Evolutionary conservation across 768 basidiomycete species (phyloP).

Genomic region (Hygrophoropsis aurantiaca): DNA sequence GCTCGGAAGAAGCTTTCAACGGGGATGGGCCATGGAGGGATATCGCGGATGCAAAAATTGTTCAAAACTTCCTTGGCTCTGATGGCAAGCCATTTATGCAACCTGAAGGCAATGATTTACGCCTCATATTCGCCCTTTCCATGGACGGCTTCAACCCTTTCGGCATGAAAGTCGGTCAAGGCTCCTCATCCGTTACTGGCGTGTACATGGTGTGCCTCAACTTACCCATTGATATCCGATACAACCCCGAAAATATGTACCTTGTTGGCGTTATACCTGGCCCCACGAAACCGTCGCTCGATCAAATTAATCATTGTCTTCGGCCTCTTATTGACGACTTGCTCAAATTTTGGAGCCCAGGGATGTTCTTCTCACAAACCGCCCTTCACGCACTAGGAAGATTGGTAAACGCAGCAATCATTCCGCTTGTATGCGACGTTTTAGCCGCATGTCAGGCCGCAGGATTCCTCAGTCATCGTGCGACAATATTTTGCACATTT

Average conservation of each 20-base stretch:
- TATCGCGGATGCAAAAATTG: constrained; percentile 24
- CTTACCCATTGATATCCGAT: constrained; percentile 32
- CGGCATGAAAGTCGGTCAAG: constrained; percentile 29
- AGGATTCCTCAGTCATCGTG: constrained; percentile 12
- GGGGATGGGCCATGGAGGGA: constrained; percentile 10
- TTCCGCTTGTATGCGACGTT: constrained; percentile 37
- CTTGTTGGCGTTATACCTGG: constrained; percentile 44
- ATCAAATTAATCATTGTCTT: constrained; percentile 39
- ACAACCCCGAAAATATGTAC: constrained; percentile 39
- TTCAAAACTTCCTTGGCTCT: constrained; percentile 20
- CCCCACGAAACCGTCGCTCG: constrained; percentile 33
- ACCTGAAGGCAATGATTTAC: constrained; percentile 12
- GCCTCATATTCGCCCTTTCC: constrained; percentile 21
- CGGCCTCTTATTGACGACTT: no score
- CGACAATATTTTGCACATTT: constrained; percentile 11
- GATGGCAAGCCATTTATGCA: constrained; percentile 28
- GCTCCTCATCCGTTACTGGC: constrained; percentile 12
- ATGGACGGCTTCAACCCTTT: constrained; percentile 30
- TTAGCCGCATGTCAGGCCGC: constrained; percentile 16
- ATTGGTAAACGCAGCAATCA: constrained; percentile 22
- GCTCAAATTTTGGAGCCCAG: constrained; percentile 28
- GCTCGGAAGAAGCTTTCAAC: no score
- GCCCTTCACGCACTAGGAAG: constrained; percentile 19
- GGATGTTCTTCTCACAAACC: constrained; percentile 28
- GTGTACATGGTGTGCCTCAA: constrained; percentile 31